Base-by-base conservation (phyloP, 108 stramenopile species). In the Discostella stelligeroides region DNA sequence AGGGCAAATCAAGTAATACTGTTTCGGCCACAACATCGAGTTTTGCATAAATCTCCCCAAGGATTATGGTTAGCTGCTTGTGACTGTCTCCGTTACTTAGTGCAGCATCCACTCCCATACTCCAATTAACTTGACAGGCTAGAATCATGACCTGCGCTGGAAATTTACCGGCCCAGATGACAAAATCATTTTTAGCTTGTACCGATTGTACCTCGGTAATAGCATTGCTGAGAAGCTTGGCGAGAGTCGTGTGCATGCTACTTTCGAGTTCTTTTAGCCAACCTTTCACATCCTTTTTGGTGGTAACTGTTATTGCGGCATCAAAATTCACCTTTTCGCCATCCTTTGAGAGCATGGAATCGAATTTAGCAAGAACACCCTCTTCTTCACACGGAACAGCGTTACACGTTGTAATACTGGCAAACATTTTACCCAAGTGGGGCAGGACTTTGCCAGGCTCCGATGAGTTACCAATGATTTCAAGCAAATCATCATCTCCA, bases 371-470 rank as follows among this genome's bases (percentile, higher is more conserved):
- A 14, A 86, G 69, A 10, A 85, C 76, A 27, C 85, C 87, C 49
- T 95, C 88, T 38, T 73, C 72, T 39, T 81, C 61, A 71, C 68
- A 75, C 25, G 88, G 82, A 40, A 88, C 65, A 20, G 79, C 68
- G 34, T 67, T 73, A 14, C 65, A 78, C 14, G 83, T 79, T 20
- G 82, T 79, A 65, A 99, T 88, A 20, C 94, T 91, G 2, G 98
- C 98, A 83, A 99, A 99, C 98, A 99, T 98, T 81, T 98, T 99
- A 18, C 88, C 86, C 12, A 99, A 72, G 88, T 99, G 99, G 8
- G 82, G 75, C 30, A 96, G 76, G 1, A 98, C 95, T 59, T 96
- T 97, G 28, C 85, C 91, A 7, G 99, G 97, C 63, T 97, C 97
- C 60, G 86, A 79, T 8, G 92, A 72, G 61, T 97, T 97, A 20